Evolutionary conservation across 108 stramenopile species (phyloP).

Genomic region (Nitzschia sp.): DNA sequence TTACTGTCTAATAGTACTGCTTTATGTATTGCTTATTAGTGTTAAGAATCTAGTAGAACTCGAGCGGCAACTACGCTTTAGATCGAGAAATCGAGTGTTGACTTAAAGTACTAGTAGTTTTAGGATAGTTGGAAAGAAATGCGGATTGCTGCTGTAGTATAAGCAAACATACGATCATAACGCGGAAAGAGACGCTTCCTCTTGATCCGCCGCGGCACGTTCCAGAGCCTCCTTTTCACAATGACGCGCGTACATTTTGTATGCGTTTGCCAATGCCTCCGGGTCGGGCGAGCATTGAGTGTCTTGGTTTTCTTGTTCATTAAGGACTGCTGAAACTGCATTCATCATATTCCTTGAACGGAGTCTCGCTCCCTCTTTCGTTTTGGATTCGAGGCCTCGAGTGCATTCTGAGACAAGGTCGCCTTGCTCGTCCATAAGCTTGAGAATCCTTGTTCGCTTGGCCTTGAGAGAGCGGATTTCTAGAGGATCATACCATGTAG

Average conservation of each 20-base stretch:
- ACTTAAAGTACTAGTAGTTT: too few species aligned
- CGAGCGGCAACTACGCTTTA: too few species aligned
- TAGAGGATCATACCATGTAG: conserved; percentile 9
- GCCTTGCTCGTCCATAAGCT: background rate
- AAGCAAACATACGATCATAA: too few species aligned
- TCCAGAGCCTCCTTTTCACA: background rate
- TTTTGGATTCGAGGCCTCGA: conserved; percentile 13
- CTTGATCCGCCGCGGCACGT: background rate
- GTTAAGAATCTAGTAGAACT: too few species aligned
- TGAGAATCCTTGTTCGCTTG: background rate
- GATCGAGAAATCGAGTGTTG: too few species aligned
- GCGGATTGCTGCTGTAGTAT: too few species aligned
- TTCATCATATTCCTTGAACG: background rate
- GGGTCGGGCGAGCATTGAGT: background rate
- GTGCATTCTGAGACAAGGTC: background rate
- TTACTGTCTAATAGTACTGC: too few species aligned
- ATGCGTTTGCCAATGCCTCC: conserved; percentile 3
- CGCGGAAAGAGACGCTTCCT: background rate
- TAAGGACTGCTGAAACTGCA: background rate
- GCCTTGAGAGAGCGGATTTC: conserved; percentile 12
- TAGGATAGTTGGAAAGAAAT: too few species aligned
- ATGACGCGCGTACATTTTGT: background rate
- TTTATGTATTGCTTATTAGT: too few species aligned
- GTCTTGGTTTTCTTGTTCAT: conserved; percentile 3
- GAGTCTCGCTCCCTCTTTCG: background rate